Evolutionary conservation across 75 land plant species (phyloP), one percentile per base, ranked within the genome.

Genomic region (Pinus taeda): DNA sequence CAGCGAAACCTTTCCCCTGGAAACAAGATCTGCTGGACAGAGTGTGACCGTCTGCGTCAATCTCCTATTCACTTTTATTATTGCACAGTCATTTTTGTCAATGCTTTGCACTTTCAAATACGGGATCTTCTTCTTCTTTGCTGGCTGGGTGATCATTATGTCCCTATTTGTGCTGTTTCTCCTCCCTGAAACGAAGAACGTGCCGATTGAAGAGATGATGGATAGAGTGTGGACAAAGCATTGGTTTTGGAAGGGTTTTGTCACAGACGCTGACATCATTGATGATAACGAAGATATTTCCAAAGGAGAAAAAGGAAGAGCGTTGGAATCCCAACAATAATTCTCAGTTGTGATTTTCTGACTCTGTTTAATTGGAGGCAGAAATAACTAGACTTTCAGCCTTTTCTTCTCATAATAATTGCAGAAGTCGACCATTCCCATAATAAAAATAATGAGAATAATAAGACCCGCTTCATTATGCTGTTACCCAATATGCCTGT

Each of bases 71-170:
- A 93, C 93, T 22, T 93, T 93, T 59, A 75, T 85, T 14, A 87
- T 93, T 29, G 95, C 91, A 0, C 95, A 93, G 75, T 83, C 90
- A 22, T 91, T 89, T 30, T 39, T 67, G 71, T 36, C 71, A 13
- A 67, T 67, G 71, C 71, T 67, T 15, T 77, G 73, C 39, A 56
- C 18, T 63, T 67, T 91, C 82, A 82, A 84, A 79, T 85, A n/a
- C 55, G 96, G 88, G n/a, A 89, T 91, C 74, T 93, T 93, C 87
- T 20, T 86, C 67, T 93, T 93, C 83, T 93, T 91, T 77, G 84
- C 90, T 26, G 90, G 64, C 9, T 91, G 89, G 88, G 83, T 89
- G 11, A 15, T 86, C 15, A 57, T 93, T 72, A 89, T 89, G 91
- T 62, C 83, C 2, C 9, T 87, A 17, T 91, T 93, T 53, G 87